These are phyloP conservation scores for Lactifluus rugatus DNA, from an alignment of 768 basidiomycete species.

Conservation along the genomic window DNA sequence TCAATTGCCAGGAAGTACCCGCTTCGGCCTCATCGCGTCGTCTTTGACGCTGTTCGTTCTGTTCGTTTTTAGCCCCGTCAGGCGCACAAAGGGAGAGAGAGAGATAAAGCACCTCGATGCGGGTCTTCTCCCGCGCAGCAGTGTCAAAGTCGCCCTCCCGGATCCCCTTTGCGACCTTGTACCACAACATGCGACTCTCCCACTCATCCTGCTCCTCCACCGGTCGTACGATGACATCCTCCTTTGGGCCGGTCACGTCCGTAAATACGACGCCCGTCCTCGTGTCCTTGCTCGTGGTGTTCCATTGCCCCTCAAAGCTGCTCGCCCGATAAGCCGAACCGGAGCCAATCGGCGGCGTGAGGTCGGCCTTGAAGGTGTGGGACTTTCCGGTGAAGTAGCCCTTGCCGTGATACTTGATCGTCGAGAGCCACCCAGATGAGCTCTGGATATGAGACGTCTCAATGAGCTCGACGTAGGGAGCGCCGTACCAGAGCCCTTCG, in stretches of 20 bases:
- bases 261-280: slow-evolving; percentile 53
- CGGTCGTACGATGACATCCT: slow-evolving; percentile 59
- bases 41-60: slow-evolving; percentile 91
- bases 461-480: slow-evolving; percentile 85
- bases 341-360: slow-evolving; percentile 36
- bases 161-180: slow-evolving; percentile 82
- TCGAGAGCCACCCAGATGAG: slow-evolving; percentile 49
- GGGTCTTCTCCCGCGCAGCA: slow-evolving; percentile 81
- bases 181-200: slow-evolving; percentile 85
- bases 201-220: slow-evolving; percentile 63
- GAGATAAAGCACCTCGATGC: slow-evolving; percentile 62
- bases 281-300: slow-evolving; percentile 48
- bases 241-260: slow-evolving; percentile 63
- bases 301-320: slow-evolving; percentile 76
- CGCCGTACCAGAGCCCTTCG: slow-evolving; percentile 85
- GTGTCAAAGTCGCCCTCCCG: slow-evolving; percentile 83
- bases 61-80: neutral
- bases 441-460: slow-evolving; percentile 73
- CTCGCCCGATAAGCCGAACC: slow-evolving; percentile 23
- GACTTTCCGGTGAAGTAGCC: slow-evolving; percentile 93
- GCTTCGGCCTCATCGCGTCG: slow-evolving; percentile 71
- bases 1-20: slow-evolving; percentile 63
- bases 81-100: neutral
- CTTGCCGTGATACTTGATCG: slow-evolving; percentile 83
- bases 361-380: slow-evolving; percentile 81